Base-by-base conservation (phyloP, 2,329 filamentous ascomycete species). In the Fusarium sp. region DNA sequence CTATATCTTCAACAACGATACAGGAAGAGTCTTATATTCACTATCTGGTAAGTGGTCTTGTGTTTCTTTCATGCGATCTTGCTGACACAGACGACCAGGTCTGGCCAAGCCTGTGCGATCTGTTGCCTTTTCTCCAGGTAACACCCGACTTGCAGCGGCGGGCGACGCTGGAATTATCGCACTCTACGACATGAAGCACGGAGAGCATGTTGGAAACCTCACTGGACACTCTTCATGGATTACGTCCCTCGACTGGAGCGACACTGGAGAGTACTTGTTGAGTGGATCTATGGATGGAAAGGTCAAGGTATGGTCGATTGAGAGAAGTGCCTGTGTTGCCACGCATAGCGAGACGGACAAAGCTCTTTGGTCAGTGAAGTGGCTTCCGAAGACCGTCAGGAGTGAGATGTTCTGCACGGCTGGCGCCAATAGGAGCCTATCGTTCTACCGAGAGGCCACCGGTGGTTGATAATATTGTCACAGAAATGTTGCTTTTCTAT, bases 1-100 rank as follows among this genome's bases (percentile, higher is more conserved):
- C 67, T 98, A 98, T 81, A 89, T 99, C 66, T 99, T 98, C 85
- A 94, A 94, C 83, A 98, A 97, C 75, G 91, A 94, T 72, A 93
- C 92, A 1, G 93, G 93, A 6, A 89, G 93, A 55, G 88, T 99
- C 73, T 85, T 93, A 15, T 95, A 97, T 80, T 96, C 93, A 10
- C 84, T 99, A 24, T 91, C 93, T 56, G 91, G 92, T 92, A 82
- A 65, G 85, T 75, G 6, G n/a, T 13, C 26, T 26, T 9, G 8
- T 29, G 12, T 6, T 5, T 31, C 6, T 33, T 23, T 26, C 26
- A 29, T 8, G 26, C 21, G n/a, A 38, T 13, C 16, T 28, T 50
- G 35, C 55, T 74, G 37, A 75, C 58, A 48, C 8, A 15, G 15
- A 35, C 7, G 9, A 16, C 8, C 38, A 92, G 94, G 94, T 8